Conservation (phyloP, 106 monocot species). For the Ottelia alismoides region DNA sequence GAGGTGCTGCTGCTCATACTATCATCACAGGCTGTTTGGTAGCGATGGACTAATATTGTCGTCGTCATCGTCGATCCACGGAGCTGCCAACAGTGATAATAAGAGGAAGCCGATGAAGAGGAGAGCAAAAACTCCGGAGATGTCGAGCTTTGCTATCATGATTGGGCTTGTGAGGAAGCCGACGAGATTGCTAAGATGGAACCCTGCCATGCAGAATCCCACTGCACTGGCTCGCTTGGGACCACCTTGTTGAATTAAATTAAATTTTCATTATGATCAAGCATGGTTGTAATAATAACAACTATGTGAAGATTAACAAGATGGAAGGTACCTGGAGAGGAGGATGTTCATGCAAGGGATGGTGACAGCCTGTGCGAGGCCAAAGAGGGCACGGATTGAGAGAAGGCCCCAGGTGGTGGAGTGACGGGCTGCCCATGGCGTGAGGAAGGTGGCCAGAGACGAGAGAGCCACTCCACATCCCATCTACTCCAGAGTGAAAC, state of each 20-base stretch:
- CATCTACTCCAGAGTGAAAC: conserved; percentile 69
- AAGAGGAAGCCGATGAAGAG: conserved; percentile 62
- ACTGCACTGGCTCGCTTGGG: conserved; percentile 91
- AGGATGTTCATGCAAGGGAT: conserved; percentile 88
- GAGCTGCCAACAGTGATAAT: conserved; percentile 36
- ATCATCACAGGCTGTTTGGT: too few relatives aligned
- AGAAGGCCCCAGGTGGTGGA: conserved; percentile 56
- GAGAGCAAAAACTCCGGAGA: conserved; percentile 48
- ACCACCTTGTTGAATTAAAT: too few relatives aligned
- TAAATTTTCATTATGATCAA: too few relatives aligned
- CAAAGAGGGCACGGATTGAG: conserved; percentile 48
- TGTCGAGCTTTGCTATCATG: conserved; percentile 37
- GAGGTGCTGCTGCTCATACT: neutral
- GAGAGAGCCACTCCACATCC: conserved; percentile 54
- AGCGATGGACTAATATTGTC: neutral
- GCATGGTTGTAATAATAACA: too few relatives aligned
- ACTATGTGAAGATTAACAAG: too few relatives aligned
- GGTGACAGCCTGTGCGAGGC: conserved; percentile 81
- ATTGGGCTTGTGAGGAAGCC: conserved; percentile 69
- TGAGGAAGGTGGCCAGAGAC: conserved; percentile 84
- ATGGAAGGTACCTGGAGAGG: conserved; percentile 58
- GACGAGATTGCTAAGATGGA: conserved; percentile 80
- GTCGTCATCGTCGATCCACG: too few relatives aligned
- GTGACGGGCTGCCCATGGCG: conserved; percentile 73
- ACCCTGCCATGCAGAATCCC: conserved; percentile 90